phyloP scores from a whole-genome alignment of 2,329 filamentous ascomycete genomes.

The Colletotrichum cereale region DNA sequence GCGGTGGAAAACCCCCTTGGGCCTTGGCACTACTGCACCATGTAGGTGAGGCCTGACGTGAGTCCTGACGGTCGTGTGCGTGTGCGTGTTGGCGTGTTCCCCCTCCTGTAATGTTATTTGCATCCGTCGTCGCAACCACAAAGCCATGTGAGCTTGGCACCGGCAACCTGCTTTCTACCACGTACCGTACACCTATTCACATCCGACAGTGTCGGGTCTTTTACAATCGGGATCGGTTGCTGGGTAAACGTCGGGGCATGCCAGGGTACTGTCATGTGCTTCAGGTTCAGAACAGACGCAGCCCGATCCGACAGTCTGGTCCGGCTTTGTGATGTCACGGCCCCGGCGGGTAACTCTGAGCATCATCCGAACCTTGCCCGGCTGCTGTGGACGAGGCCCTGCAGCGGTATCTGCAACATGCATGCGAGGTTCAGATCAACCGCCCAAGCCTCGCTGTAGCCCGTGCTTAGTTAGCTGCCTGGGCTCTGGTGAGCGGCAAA shows the following conservation, averaged over 20 bases:
- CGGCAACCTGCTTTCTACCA: background rate
- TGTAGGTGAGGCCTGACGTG: slow-evolving; percentile 15
- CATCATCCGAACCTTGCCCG: slow-evolving; percentile 2
- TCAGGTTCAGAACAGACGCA: slow-evolving; percentile 29
- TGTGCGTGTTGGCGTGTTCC: slow-evolving; percentile 1
- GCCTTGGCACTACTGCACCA: slow-evolving; percentile 34
- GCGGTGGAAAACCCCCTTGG: slow-evolving; percentile 2
- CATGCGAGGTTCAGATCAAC: background rate
- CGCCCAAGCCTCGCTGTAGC: background rate
- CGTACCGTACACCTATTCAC: too few species aligned
- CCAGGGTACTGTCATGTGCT: background rate
- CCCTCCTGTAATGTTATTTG: slow-evolving; percentile 21
- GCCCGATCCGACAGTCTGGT: slow-evolving; percentile 23
- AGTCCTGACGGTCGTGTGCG: background rate
- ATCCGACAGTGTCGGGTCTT: background rate
- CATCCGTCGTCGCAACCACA: background rate
- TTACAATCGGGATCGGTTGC: background rate
- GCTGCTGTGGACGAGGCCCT: slow-evolving; percentile 20
- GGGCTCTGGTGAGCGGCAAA: background rate
- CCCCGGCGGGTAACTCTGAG: background rate
- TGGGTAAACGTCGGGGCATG: background rate
- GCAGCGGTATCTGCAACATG: background rate
- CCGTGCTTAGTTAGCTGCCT: background rate
- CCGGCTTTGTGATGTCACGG: slow-evolving; percentile 3
- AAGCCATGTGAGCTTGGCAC: slow-evolving; percentile 15